A percentile compares a stretch with the other conserved stretches of the same genome.
Evolutionary conservation across 202 grass and related monocot genomes (phyloP).

Genomic region (Schoenoplectus triqueter): DNA sequence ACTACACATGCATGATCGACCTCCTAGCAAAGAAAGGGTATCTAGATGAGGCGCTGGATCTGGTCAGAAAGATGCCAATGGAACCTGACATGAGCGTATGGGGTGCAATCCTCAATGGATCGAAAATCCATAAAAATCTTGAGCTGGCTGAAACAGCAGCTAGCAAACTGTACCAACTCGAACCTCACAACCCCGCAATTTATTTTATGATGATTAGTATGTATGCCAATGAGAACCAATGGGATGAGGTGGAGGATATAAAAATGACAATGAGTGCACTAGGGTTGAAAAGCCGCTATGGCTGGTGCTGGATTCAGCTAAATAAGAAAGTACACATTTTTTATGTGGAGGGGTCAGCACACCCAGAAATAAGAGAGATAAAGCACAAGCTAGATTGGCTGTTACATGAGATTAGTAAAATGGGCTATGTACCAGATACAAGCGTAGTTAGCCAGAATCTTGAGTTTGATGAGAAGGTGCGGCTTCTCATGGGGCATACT

Average conservation of each 20-base stretch:
- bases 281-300: slow-evolving; percentile 50
- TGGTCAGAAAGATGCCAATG: slow-evolving; percentile 51
- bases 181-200: slow-evolving; percentile 80
- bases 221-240: slow-evolving; percentile 61
- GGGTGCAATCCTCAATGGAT: slow-evolving; percentile 74
- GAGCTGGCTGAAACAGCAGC: slow-evolving; percentile 65
- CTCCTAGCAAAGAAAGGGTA: slow-evolving; percentile 70
- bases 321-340: slow-evolving; percentile 64
- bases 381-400: slow-evolving; percentile 51
- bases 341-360: slow-evolving; percentile 59
- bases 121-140: slow-evolving; percentile 62
- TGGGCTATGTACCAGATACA: slow-evolving; percentile 72
- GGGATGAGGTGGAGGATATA: slow-evolving; percentile 74
- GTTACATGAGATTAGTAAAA: slow-evolving; percentile 49
- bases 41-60: slow-evolving; percentile 84
- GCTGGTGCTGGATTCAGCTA: slow-evolving; percentile 78
- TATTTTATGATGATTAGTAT: slow-evolving; percentile 79
- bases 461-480: slow-evolving; percentile 66
- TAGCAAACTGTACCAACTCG: slow-evolving; percentile 61
- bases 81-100: slow-evolving; percentile 57
- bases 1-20: slow-evolving; percentile 92
- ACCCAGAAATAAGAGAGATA: slow-evolving; percentile 72
- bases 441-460: slow-evolving; percentile 59
- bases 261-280: slow-evolving; percentile 72
- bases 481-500: slow-evolving; percentile 69